phyloP scores from a whole-genome alignment of 1,139 yeast genomes.

The Sugiyamaella castrensis region DNA sequence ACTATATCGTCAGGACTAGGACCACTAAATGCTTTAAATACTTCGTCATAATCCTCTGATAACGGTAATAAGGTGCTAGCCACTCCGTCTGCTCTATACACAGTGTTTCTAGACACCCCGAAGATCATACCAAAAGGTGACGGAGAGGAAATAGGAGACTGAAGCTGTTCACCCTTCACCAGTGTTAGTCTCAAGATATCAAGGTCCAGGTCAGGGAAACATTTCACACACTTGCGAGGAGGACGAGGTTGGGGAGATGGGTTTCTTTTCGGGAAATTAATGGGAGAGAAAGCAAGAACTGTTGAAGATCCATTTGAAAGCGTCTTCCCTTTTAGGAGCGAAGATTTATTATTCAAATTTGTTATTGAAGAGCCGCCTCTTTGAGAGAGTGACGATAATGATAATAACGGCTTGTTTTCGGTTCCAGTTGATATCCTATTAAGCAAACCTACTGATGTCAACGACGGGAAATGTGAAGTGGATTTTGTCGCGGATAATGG shows the following conservation, averaged over 20 bases:
- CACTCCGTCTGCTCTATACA: constrained; percentile 28
- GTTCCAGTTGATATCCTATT: constrained; percentile 6
- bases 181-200: constrained; percentile 42
- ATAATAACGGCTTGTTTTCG: neutral
- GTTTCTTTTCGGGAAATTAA: too few relatives aligned
- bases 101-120: constrained; percentile 10
- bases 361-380: too few relatives aligned
- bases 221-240: constrained; percentile 8
- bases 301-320: too few relatives aligned
- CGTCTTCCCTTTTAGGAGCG: too few relatives aligned
- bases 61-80: constrained; percentile 42
- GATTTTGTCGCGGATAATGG: too few relatives aligned
- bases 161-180: constrained; percentile 17
- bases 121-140: constrained; percentile 15
- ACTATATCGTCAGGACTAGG: constrained; percentile 87
- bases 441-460: constrained; percentile 15
- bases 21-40: constrained; percentile 53
- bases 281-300: too few relatives aligned
- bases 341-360: too few relatives aligned
- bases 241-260: too few relatives aligned
- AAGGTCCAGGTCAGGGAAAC: constrained; percentile 22
- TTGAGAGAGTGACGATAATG: too few relatives aligned
- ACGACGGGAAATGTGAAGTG: neutral
- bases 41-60: constrained; percentile 29
- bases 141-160: neutral